phyloP scores from a whole-genome alignment of 805 yeast genomes.

The Pichia gijzeniarum region DNA sequence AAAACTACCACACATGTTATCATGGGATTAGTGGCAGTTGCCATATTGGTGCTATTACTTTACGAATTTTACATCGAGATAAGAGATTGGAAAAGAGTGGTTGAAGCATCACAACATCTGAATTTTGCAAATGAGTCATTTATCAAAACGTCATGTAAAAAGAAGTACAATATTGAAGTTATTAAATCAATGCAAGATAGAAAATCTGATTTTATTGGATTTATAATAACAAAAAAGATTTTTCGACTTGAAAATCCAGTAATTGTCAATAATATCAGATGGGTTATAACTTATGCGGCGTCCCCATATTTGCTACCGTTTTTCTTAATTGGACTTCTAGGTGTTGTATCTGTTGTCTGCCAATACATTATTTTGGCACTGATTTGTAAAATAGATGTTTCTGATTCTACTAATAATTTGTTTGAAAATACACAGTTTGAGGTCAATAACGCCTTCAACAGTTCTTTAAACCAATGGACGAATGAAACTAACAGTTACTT shows the following conservation, averaged over 20 bases:
- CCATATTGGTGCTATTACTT: conserved; percentile 35
- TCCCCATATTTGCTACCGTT: conserved; percentile 46
- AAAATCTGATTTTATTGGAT: conserved; percentile 16
- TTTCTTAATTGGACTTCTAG: conserved; percentile 50
- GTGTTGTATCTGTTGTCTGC: conserved; percentile 44
- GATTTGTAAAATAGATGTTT: conserved; percentile 6
- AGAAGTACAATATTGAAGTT: conserved; percentile 21
- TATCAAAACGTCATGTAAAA: conserved; percentile 8
- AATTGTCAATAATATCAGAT: conserved; percentile 23
- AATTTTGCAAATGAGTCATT: conserved; percentile 16
- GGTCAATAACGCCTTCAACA: conserved; percentile 20
- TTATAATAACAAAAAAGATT: conserved; percentile 13
- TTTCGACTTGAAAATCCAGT: conserved; percentile 13
- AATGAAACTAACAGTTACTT: conserved; percentile 51
- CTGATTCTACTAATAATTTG: conserved; percentile 4
- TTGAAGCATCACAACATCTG: conserved; percentile 28
- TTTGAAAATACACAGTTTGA: conserved; percentile 13
- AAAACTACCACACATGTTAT: conserved; percentile 34
- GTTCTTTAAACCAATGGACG: conserved; percentile 43
- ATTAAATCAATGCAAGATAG: conserved; percentile 24
- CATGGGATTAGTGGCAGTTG: conserved; percentile 32
- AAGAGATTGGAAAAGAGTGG: conserved; percentile 41
- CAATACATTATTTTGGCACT: conserved; percentile 44
- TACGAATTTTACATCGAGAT: conserved; percentile 42
- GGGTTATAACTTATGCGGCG: conserved; percentile 46